phyloP scores from a whole-genome alignment of 257 asterid genomes.

The Petunia secreta region DNA sequence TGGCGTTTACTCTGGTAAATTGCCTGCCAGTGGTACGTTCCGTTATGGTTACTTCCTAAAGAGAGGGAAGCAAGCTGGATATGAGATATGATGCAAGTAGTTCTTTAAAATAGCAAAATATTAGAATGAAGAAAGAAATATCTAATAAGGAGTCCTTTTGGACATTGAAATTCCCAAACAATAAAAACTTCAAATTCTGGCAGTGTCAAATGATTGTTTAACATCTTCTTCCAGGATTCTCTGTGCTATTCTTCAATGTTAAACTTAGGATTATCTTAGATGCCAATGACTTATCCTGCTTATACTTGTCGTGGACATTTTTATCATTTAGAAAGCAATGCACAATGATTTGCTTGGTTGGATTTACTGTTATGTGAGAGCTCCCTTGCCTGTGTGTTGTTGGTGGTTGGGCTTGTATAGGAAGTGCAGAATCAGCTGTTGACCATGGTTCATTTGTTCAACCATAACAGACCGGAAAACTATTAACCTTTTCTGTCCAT shows the following conservation, averaged over 20 bases:
- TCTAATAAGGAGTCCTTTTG: background rate
- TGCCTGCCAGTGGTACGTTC: background rate
- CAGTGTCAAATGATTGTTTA: slow-evolving; percentile 11
- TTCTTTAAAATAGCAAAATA: slow-evolving; percentile 9
- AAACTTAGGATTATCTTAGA: background rate
- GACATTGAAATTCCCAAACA: background rate
- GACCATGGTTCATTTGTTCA: slow-evolving; percentile 12
- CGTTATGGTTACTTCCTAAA: slow-evolving; percentile 17
- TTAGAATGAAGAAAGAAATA: slow-evolving; percentile 3
- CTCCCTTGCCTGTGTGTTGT: background rate
- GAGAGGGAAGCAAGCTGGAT: slow-evolving; percentile 13
- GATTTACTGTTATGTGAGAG: background rate
- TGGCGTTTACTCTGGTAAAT: background rate
- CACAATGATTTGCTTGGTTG: background rate
- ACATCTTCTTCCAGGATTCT: slow-evolving; percentile 7
- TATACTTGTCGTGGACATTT: slow-evolving; percentile 5
- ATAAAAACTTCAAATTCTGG: background rate
- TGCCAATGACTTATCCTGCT: background rate
- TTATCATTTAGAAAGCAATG: slow-evolving; percentile 4
- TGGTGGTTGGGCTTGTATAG: slow-evolving; percentile 8
- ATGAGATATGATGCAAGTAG: slow-evolving; percentile 12
- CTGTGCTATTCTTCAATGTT: background rate
- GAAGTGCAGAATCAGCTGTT: background rate
- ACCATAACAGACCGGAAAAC: background rate
- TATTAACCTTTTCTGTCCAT: background rate